Percentiles rank a stretch among this genome's conserved stretches.
phyloP scores from a whole-genome alignment of 306 rosid genomes.

The Pyrus communis region DNA sequence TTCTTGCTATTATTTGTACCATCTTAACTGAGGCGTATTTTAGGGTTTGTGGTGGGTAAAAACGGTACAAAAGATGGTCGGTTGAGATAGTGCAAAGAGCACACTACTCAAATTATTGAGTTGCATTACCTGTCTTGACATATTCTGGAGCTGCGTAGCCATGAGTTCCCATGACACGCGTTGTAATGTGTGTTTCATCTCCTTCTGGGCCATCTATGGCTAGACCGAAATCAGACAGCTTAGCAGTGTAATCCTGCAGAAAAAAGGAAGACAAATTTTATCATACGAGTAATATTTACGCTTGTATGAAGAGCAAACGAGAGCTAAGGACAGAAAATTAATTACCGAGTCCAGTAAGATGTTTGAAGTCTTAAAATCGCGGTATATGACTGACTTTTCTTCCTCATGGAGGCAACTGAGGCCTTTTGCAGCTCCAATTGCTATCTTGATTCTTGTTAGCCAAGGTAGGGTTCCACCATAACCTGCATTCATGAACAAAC shows the following conservation, averaged over 20 bases:
- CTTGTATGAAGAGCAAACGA: neutral
- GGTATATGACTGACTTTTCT: constrained; percentile 68
- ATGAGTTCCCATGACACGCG: constrained; percentile 77
- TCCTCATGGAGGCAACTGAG: constrained; percentile 83
- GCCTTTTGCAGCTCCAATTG: constrained; percentile 87
- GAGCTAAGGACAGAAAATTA: neutral
- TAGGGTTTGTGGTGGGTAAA: no score
- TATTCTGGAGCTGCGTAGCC: constrained; percentile 98
- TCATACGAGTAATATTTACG: neutral
- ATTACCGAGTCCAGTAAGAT: constrained; percentile 61
- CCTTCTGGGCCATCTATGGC: constrained; percentile 80
- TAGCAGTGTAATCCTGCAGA: constrained; percentile 63
- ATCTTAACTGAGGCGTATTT: no score
- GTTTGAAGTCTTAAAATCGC: constrained; percentile 89
- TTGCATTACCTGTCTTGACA: constrained; percentile 57
- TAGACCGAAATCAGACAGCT: constrained; percentile 87
- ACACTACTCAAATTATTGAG: neutral
- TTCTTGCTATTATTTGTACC: neutral
- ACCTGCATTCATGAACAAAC: constrained; percentile 40
- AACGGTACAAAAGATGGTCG: no score
- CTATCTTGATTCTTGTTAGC: constrained; percentile 82
- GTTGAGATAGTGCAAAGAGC: no score
- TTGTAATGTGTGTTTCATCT: constrained; percentile 56
- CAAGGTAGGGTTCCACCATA: constrained; percentile 75
- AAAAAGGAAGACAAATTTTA: neutral